Base-by-base conservation (phyloP, 441 rosid genomes). In the Caryocar brasiliense region DNA sequence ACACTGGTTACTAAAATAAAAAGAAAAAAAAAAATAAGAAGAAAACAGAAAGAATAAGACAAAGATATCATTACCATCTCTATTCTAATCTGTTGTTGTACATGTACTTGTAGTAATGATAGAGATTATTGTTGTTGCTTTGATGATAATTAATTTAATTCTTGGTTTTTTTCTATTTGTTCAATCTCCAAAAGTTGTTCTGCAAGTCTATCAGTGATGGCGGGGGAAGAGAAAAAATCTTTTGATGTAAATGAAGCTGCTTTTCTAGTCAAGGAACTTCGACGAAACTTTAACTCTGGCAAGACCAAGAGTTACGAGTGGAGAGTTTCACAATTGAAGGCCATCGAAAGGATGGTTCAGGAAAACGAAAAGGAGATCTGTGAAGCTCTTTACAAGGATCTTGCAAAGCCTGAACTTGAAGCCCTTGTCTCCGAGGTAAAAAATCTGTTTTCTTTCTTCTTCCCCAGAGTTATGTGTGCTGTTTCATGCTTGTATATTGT, bases 241-340 rank as follows among this genome's bases (percentile, higher is more conserved):
- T 78, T 89, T 56, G 86, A 57, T 10, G 45, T 38, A 25, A 51
- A 40, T 18, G 68, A 73, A 36, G 95, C 86, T 32, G 64, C 33
- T 17, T 13, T 58, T 40, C 53, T 81, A 19, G 70, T 82, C 22
- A 53, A 63, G 58, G 76, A 80, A 50, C 76, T 81, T 2, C 70
- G 82, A 26, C 53, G 45, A 32, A 77, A 56, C 54, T 83, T 81
- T 33, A 71, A 64, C 48, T 55, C 80, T 1, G 82, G 85, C 6
- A 82, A 64, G 60, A 89, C 97, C 4, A 80, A 60, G 57, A 79
- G 80, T 30, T 86, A 80, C 40, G 83, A 79, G 10, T 90, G 97
- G 94, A 76, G 95, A 62, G 46, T 76, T 17, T 29, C 77, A 22
- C 95, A 86, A 68, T 58, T 90, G 53, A 59, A 64, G 40, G 64